These are phyloP conservation scores for Coprinopsis sp. DNA, from an alignment of 768 basidiomycete species.

Conservation along the genomic window DNA sequence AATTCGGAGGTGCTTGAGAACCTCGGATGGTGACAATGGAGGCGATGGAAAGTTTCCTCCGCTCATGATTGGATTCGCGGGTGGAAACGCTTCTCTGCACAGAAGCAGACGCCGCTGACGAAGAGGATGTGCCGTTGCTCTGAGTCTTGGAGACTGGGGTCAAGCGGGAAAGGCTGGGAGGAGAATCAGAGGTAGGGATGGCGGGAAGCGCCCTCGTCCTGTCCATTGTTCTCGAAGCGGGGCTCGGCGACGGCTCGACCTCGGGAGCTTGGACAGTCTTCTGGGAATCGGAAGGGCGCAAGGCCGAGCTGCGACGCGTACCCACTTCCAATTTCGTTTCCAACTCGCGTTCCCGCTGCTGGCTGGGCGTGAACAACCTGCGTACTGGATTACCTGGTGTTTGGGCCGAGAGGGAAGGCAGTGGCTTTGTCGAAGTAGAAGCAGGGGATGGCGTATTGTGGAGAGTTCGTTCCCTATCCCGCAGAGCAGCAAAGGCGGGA, in stretches of 20 bases:
- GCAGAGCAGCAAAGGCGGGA: neutral
- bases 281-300: constrained; percentile 31
- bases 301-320: neutral
- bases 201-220: constrained; percentile 42
- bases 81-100: constrained; percentile 11
- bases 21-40: constrained; percentile 35
- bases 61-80: constrained; percentile 14
- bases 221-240: constrained; percentile 23
- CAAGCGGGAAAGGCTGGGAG: constrained; percentile 46
- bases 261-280: constrained; percentile 31
- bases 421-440: constrained; percentile 6
- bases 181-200: constrained; percentile 54
- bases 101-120: neutral
- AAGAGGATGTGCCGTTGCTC: constrained; percentile 2
- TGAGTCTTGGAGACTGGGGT: constrained; percentile 8
- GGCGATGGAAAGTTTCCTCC: constrained; percentile 25
- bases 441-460: constrained; percentile 22
- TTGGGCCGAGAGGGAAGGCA: constrained; percentile 5
- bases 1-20: constrained; percentile 29
- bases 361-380: constrained; percentile 53
- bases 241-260: constrained; percentile 13
- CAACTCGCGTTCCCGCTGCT: constrained; percentile 43
- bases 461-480: constrained; percentile 18
- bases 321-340: constrained; percentile 14
- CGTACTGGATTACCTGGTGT: constrained; percentile 27